Conservation (phyloP, 768 basidiomycete genomes). For the Boletus reticulatus region DNA sequence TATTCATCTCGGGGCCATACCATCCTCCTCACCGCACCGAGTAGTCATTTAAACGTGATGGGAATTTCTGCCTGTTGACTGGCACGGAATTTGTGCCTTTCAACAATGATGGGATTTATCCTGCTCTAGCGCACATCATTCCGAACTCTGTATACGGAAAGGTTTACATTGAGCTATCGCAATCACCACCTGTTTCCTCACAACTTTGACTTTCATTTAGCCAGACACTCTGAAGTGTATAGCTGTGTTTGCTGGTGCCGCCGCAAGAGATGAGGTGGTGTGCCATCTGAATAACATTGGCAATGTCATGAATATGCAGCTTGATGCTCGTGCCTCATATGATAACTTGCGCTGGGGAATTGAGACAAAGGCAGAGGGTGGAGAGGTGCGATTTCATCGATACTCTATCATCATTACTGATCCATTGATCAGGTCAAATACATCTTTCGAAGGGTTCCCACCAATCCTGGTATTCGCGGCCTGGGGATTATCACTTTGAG, state of each 20-base stretch:
- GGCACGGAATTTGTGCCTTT: not conserved
- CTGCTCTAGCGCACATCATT: not conserved
- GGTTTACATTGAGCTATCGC: not conserved
- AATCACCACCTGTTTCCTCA: not conserved
- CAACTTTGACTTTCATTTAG: not conserved
- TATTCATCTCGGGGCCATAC: not conserved
- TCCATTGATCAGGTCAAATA: not conserved
- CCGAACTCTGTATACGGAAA: not conserved
- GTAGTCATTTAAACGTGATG: conserved; percentile 6
- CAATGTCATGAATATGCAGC: conserved; percentile 1
- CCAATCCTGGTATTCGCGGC: not conserved
- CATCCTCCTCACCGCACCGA: not conserved
- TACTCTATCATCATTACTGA: not conserved
- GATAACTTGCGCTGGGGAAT: not conserved
- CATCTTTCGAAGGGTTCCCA: not conserved
- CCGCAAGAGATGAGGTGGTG: not conserved
- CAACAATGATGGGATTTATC: fast-evolving
- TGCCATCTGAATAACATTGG: not conserved
- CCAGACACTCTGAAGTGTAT: not conserved
- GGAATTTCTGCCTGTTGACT: not conserved
- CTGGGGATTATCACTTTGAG: not conserved
- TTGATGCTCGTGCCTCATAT: not conserved
- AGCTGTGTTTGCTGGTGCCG: not conserved
- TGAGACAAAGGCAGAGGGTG: not conserved
- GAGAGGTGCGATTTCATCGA: not conserved